phyloP scores from a whole-genome alignment of 257 asterid genomes.

The Solanum chmielewskii region DNA sequence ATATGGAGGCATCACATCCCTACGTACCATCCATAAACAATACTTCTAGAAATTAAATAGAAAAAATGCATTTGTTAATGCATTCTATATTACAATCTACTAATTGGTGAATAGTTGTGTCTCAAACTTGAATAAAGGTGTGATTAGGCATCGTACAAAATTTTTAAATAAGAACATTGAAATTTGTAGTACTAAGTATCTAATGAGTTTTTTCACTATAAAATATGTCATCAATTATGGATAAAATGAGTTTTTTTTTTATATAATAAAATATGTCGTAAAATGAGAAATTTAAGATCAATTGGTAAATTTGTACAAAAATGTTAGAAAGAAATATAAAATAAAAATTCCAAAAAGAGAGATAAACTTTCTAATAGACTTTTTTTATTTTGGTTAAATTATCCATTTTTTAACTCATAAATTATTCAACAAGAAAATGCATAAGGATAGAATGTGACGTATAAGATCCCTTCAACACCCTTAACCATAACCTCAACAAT shows the following conservation, averaged over 20 bases:
- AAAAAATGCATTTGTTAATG: neutral
- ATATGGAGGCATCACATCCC: constrained; percentile 81
- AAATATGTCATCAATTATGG: no score
- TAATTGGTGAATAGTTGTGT: neutral
- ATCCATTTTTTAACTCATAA: neutral
- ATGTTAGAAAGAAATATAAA: neutral
- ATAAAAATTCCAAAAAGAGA: neutral
- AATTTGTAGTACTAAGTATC: no score
- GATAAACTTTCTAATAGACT: neutral
- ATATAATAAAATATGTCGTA: no score
- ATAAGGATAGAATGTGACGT: neutral
- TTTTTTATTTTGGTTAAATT: neutral
- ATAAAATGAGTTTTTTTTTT: no score
- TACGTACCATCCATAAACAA: neutral
- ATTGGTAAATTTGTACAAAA: neutral
- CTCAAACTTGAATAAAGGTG: no score
- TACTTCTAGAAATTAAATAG: neutral
- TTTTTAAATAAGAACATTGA: no score
- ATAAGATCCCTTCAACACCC: neutral
- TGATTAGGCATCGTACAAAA: no score
- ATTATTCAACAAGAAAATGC: neutral
- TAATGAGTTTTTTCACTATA: no score
- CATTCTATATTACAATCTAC: no score
- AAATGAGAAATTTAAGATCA: neutral
- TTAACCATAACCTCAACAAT: neutral